Percentiles rank a stretch among this genome's conserved stretches.
phyloP scores from a whole-genome alignment of 2,329 filamentous ascomycete species.

The Colletotrichum eleusines region DNA sequence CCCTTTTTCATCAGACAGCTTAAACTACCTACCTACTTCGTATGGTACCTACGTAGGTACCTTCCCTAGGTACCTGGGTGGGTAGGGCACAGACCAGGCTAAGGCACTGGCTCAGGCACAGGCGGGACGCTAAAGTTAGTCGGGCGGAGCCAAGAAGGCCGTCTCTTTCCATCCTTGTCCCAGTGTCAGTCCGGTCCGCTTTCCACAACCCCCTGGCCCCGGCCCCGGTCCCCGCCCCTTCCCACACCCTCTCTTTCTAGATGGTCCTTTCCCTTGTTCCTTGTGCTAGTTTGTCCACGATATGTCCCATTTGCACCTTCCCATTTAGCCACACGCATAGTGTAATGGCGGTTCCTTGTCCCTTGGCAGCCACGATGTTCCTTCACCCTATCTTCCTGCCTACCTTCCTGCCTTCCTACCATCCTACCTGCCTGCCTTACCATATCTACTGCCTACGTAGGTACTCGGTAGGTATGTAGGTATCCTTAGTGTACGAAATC shows the following conservation, averaged over 20 bases:
- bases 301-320: conserved; percentile 29
- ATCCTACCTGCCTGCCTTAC: too few relatives aligned
- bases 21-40: too few relatives aligned
- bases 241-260: not conserved
- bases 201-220: conserved; percentile 18
- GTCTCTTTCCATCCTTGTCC: conserved; percentile 13
- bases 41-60: too few relatives aligned
- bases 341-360: conserved; percentile 6
- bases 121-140: conserved; percentile 19
- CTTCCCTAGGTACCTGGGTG: too few relatives aligned
- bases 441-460: too few relatives aligned
- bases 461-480: too few relatives aligned
- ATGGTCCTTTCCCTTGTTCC: conserved; percentile 11
- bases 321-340: conserved; percentile 21
- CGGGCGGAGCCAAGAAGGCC: conserved; percentile 19
- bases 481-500: not conserved
- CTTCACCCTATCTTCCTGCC: too few relatives aligned
- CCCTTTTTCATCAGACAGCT: not conserved
- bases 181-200: not conserved
- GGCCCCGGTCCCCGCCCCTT: not conserved
- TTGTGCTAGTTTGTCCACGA: conserved; percentile 23
- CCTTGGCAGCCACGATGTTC: conserved; percentile 37
- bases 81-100: not conserved
- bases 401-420: too few relatives aligned
- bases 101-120: conserved; percentile 33